Evolutionary conservation across 371 early-diverging fungal species (phyloP).

Genomic region (Smittium mucronatum): DNA sequence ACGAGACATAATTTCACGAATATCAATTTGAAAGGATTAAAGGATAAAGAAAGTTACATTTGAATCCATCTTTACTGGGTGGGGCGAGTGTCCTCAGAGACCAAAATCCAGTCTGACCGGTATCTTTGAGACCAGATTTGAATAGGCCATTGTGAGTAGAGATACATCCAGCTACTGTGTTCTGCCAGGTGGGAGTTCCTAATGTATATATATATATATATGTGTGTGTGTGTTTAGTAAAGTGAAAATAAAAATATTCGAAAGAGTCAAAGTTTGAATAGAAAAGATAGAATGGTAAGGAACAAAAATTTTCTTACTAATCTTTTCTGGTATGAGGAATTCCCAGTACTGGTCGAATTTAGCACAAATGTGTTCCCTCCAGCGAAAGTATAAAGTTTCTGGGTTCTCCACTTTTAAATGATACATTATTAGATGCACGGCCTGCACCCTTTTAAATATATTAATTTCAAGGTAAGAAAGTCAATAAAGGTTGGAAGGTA

Average conservation of each 20-base stretch:
- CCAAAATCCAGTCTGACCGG: slow-evolving; percentile 38
- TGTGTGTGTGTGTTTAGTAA: neutral
- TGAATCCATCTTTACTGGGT: slow-evolving; percentile 20
- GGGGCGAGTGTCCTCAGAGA: slow-evolving; percentile 17
- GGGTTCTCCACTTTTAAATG: slow-evolving; percentile 46
- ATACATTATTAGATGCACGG: slow-evolving; percentile 61
- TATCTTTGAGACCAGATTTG: slow-evolving; percentile 60
- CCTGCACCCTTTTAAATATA: slow-evolving; percentile 36
- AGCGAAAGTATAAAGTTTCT: slow-evolving; percentile 55
- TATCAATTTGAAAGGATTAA: too few relatives aligned
- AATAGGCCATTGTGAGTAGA: slow-evolving; percentile 65
- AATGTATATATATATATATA: neutral
- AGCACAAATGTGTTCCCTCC: slow-evolving; percentile 69
- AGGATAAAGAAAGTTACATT: slow-evolving; percentile 9
- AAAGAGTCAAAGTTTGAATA: neutral
- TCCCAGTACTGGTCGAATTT: slow-evolving; percentile 69
- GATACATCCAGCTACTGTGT: slow-evolving; percentile 63
- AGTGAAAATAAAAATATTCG: too few relatives aligned
- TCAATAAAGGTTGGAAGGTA: neutral
- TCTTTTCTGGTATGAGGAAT: slow-evolving; percentile 48
- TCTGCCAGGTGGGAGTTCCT: slow-evolving; percentile 53
- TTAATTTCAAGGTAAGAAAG: neutral
- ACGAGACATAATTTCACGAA: neutral
- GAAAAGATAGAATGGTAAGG: neutral
- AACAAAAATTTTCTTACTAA: slow-evolving; percentile 31